Evolutionary conservation across 1,139 yeast genomes (phyloP).

Genomic region (Geotrichum carabidarum): DNA sequence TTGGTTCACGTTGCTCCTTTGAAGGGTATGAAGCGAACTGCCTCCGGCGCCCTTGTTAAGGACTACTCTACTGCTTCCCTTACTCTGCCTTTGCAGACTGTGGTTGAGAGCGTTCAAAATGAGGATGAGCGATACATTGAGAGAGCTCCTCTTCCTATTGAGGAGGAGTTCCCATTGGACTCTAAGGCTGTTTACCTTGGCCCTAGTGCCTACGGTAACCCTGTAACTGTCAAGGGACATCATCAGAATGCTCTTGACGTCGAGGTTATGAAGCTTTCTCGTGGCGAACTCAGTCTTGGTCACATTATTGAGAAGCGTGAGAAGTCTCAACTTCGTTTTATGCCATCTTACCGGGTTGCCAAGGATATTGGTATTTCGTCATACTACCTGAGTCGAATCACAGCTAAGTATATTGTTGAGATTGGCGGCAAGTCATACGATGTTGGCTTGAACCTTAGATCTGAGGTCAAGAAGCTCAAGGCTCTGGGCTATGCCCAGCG

Average conservation of each 20-base stretch:
- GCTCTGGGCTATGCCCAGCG: conserved; percentile 83
- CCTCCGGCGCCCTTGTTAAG: conserved; percentile 74
- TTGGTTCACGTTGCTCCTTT: conserved; percentile 68
- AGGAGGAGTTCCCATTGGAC: conserved; percentile 72
- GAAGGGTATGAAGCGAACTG: conserved; percentile 68
- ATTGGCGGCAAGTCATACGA: conserved; percentile 56
- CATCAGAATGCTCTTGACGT: conserved; percentile 37
- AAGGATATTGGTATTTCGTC: conserved; percentile 55
- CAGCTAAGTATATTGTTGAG: conserved; percentile 64
- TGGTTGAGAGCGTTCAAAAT: conserved; percentile 70
- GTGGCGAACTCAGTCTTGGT: conserved; percentile 34
- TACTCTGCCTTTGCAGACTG: conserved; percentile 65
- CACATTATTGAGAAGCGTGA: conserved; percentile 47
- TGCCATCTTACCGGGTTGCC: conserved; percentile 63
- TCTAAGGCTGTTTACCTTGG: conserved; percentile 80
- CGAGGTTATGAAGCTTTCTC: conserved; percentile 32
- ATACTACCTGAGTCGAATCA: conserved; percentile 66
- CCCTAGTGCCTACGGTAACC: conserved; percentile 81
- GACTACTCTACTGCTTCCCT: conserved; percentile 29
- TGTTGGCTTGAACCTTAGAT: conserved; percentile 80
- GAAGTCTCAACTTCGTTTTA: conserved; percentile 51
- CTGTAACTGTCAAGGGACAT: conserved; percentile 64
- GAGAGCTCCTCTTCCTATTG: conserved; percentile 70
- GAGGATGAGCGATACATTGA: conserved; percentile 71
- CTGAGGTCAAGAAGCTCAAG: conserved; percentile 71